These are phyloP conservation scores for Dissoconium aciculare DNA, from an alignment of 2,329 filamentous ascomycete genomes.

Conservation along the genomic window DNA sequence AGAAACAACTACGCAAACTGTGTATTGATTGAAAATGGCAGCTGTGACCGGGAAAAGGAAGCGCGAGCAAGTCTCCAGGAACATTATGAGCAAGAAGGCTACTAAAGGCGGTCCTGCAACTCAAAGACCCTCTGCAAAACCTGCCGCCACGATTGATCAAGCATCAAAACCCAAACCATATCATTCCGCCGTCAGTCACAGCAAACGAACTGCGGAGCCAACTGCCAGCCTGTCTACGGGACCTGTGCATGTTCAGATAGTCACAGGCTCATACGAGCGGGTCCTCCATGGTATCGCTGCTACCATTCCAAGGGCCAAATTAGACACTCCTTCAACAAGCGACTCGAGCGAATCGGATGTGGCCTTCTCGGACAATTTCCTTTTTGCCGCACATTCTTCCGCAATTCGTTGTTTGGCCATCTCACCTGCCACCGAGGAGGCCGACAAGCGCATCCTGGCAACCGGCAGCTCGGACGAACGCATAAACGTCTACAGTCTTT, in stretches of 20 bases:
- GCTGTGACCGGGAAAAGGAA: constrained; percentile 11
- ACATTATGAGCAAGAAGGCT: too few relatives aligned
- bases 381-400: constrained; percentile 86
- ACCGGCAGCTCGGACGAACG: constrained; percentile 87
- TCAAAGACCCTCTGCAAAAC: too few relatives aligned
- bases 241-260: constrained; percentile 60
- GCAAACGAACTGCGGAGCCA: too few relatives aligned
- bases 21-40: too few relatives aligned
- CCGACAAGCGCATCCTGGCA: constrained; percentile 72
- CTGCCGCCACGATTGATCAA: too few relatives aligned
- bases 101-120: too few relatives aligned
- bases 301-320: constrained; percentile 38
- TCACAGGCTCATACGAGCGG: constrained; percentile 87
- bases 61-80: constrained; percentile 7
- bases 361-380: constrained; percentile 78
- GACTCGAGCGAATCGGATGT: constrained; percentile 25
- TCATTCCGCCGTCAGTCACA: too few relatives aligned
- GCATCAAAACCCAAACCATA: too few relatives aligned
- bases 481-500: constrained; percentile 87
- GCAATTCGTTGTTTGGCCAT: constrained; percentile 80
- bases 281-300: constrained; percentile 81
- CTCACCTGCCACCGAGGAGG: constrained; percentile 45
- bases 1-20: too few relatives aligned
- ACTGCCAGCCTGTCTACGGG: too few relatives aligned
- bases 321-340: constrained; percentile 9